Percentiles rank a stretch among this genome's conserved stretches.
Evolutionary conservation across 2,329 filamentous ascomycete genomes (phyloP).

Genomic region (Albophoma yamanashiensis): DNA sequence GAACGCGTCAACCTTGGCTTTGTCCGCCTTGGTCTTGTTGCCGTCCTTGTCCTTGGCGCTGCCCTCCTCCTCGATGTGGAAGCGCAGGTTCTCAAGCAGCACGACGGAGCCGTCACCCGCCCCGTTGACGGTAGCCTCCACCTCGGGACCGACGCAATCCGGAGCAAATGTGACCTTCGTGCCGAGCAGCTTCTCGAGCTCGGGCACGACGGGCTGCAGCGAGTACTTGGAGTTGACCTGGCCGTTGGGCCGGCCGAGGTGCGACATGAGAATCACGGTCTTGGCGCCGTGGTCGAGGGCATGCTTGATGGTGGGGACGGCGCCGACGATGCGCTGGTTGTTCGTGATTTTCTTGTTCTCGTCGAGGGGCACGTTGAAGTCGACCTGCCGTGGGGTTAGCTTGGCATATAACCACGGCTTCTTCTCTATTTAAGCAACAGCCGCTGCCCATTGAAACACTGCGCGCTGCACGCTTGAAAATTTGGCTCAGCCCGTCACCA

Average conservation of each 20-base stretch:
- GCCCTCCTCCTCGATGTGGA: constrained; percentile 97
- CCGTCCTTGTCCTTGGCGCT: constrained; percentile 87
- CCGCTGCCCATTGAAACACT: background rate
- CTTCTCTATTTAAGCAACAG: background rate
- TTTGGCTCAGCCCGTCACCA: background rate
- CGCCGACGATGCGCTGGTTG: constrained; percentile 95
- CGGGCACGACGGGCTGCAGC: constrained; percentile 79
- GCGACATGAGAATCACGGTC: constrained; percentile 93
- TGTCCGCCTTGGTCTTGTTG: constrained; percentile 97
- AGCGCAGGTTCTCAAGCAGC: constrained; percentile 93
- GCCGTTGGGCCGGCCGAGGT: constrained; percentile 92
- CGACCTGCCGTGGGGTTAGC: constrained; percentile 51
- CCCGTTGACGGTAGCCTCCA: constrained; percentile 80
- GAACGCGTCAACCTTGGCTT: constrained; percentile 85
- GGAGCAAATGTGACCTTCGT: constrained; percentile 80
- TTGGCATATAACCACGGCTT: background rate
- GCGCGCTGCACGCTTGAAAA: background rate
- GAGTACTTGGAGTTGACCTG: constrained; percentile 88
- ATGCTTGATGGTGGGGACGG: constrained; percentile 90
- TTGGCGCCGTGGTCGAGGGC: constrained; percentile 84
- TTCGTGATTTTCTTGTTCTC: constrained; percentile 90
- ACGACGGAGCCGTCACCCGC: constrained; percentile 74
- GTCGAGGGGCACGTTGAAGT: constrained; percentile 99
- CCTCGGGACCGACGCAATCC: constrained; percentile 82
- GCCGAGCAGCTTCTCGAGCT: constrained; percentile 82